Conservation (phyloP, 352 stramenopile species). For the Phytophthora citrophthora region DNA sequence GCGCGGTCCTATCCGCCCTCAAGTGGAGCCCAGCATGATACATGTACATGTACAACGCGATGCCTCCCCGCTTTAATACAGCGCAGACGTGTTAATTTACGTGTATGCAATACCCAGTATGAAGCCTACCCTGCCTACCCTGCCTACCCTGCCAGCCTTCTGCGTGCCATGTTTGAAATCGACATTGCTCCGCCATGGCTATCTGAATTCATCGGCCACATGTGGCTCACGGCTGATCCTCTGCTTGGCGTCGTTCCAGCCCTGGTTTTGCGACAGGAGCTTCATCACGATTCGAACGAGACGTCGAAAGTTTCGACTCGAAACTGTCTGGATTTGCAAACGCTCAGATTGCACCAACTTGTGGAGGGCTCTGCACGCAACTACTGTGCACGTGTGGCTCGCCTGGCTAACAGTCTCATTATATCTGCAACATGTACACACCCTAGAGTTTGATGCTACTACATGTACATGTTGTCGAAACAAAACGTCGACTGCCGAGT, state of each 20-base stretch:
- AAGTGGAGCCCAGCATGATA: slow-evolving; percentile 1
- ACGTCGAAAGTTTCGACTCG: slow-evolving; percentile 2
- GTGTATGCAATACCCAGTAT: too few species aligned
- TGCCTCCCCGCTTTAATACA: too few species aligned
- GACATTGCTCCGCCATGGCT: too few species aligned
- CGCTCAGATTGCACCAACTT: neutral
- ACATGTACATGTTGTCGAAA: neutral
- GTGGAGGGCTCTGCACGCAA: neutral
- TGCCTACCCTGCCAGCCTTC: too few species aligned
- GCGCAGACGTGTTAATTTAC: too few species aligned
- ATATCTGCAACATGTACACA: too few species aligned
- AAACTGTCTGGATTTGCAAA: slow-evolving; percentile 11
- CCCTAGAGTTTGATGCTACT: neutral
- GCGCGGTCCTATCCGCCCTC: neutral
- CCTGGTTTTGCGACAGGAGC: slow-evolving; percentile 23
- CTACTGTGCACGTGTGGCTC: neutral
- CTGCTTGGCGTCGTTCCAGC: slow-evolving; percentile 16
- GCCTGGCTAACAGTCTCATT: neutral
- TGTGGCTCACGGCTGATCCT: slow-evolving; percentile 2
- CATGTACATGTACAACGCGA: neutral
- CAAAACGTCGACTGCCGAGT: neutral
- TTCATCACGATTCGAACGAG: slow-evolving; percentile 11
- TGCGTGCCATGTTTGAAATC: too few species aligned
- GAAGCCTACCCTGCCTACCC: too few species aligned
- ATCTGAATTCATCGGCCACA: slow-evolving; percentile 8